These are phyloP conservation scores for Aspergillus floridensis DNA, from an alignment of 2,329 filamentous ascomycete genomes.

Conservation along the genomic window DNA sequence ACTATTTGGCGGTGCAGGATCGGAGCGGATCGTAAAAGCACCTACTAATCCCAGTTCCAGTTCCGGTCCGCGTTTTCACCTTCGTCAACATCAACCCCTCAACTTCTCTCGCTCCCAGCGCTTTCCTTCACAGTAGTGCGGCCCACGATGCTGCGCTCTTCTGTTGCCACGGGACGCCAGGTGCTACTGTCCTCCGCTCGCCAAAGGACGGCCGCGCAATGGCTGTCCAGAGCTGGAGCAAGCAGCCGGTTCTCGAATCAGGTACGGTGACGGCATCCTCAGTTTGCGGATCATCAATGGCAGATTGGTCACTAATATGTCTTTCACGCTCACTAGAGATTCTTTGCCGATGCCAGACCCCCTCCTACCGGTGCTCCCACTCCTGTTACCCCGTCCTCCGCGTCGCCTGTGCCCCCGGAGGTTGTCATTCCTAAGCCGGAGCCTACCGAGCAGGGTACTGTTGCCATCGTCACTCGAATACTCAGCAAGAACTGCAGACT, in stretches of 20 bases:
- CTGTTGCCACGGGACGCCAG: conserved; percentile 49
- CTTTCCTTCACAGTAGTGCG: conserved; percentile 37
- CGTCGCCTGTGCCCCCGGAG: conserved; percentile 49
- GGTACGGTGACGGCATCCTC: conserved; percentile 32
- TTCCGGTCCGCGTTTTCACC: conserved; percentile 33
- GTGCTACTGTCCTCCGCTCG: conserved; percentile 40
- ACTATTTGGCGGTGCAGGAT: conserved; percentile 31
- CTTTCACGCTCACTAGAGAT: conserved; percentile 39
- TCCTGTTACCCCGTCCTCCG: conserved; percentile 46
- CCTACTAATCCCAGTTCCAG: conserved; percentile 22
- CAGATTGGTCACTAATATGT: conserved; percentile 27
- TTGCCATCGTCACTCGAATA: conserved; percentile 12
- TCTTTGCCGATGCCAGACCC: conserved; percentile 51
- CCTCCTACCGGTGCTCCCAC: conserved; percentile 36
- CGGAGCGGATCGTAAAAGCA: conserved; percentile 42
- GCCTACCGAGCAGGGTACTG: conserved; percentile 32
- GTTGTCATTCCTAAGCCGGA: conserved; percentile 47
- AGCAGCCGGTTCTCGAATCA: conserved; percentile 41
- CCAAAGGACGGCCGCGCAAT: conserved; percentile 42
- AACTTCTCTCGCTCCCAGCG: conserved; percentile 24
- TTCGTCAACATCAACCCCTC: conserved; percentile 29
- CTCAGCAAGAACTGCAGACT: conserved; percentile 22
- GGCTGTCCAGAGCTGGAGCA: conserved; percentile 39
- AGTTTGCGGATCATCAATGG: conserved; percentile 21
- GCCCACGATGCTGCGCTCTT: conserved; percentile 57